Conservation (phyloP, 225 moss, liverwort and hornwort species). For the Thuidium tamariscinum region DNA sequence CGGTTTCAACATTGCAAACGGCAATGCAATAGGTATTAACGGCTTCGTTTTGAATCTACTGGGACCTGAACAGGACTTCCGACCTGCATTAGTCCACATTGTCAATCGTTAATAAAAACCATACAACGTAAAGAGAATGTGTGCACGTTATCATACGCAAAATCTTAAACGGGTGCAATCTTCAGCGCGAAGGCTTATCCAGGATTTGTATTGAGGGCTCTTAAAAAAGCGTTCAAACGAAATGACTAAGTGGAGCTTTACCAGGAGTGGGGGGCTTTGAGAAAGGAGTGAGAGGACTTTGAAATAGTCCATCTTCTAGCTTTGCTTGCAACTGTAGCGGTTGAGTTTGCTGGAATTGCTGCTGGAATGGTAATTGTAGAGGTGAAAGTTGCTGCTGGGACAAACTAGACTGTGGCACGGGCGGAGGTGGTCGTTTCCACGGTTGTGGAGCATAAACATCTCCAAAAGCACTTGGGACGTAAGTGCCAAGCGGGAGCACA, state of each 20-base stretch:
- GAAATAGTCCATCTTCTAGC: slow-evolving; percentile 27
- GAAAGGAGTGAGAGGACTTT: slow-evolving; percentile 37
- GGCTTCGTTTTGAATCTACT: slow-evolving; percentile 44
- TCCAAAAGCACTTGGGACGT: slow-evolving; percentile 1
- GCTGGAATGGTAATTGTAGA: slow-evolving; percentile 11
- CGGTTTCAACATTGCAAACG: slow-evolving; percentile 70
- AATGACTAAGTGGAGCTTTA: slow-evolving; percentile 5
- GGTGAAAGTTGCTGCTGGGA: slow-evolving; percentile 9
- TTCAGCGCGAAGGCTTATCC: neutral
- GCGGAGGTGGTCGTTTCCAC: slow-evolving; percentile 31
- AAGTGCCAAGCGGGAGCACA: slow-evolving; percentile 1
- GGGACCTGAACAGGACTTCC: slow-evolving; percentile 26
- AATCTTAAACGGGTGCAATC: neutral
- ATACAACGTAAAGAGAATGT: neutral
- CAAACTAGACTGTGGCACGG: slow-evolving; percentile 16
- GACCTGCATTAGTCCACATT: slow-evolving; percentile 21
- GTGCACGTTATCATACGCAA: neutral
- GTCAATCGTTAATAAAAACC: neutral
- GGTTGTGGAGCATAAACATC: slow-evolving; percentile 24
- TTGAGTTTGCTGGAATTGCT: slow-evolving; percentile 11
- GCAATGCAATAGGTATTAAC: slow-evolving; percentile 49
- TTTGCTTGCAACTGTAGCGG: slow-evolving; percentile 1
- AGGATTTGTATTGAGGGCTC: neutral
- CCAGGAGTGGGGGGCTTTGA: slow-evolving; percentile 50
- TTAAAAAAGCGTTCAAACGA: neutral